Percentiles rank a stretch among this genome's conserved stretches.
phyloP scores from a whole-genome alignment of 164 flowering plant species.

The Berberis vulgaris region DNA sequence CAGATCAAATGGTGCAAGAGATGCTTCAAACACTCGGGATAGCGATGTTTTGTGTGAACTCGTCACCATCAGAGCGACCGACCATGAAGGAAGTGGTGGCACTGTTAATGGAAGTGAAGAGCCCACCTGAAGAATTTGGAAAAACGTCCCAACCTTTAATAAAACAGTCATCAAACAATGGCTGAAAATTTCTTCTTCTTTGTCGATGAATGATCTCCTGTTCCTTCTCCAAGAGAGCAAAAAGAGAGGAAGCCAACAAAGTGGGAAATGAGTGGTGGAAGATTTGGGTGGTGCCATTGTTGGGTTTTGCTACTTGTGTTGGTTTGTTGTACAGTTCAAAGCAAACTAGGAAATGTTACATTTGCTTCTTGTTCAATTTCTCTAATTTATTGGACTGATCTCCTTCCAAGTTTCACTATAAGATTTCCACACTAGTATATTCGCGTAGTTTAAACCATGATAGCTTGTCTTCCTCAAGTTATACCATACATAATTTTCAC shows the following conservation, averaged over 20 bases:
- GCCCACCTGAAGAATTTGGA: slow-evolving; percentile 79
- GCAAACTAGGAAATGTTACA: no score
- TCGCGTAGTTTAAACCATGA: no score
- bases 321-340: no score
- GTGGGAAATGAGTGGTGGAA: background rate
- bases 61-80: slow-evolving; percentile 81
- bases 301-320: no score
- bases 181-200: slow-evolving; percentile 19
- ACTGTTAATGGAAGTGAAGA: slow-evolving; percentile 81
- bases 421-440: no score
- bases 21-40: slow-evolving; percentile 94
- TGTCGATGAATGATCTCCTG: slow-evolving; percentile 13
- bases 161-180: slow-evolving; percentile 58
- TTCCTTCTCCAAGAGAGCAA: slow-evolving; percentile 11
- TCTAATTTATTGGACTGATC: no score
- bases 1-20: slow-evolving; percentile 84
- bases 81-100: slow-evolving; percentile 98
- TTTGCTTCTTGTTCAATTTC: no score
- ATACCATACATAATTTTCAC: no score
- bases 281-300: background rate
- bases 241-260: slow-evolving; percentile 1
- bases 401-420: no score
- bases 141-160: slow-evolving; percentile 90
- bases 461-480: no score
- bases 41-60: slow-evolving; percentile 88